Base-by-base conservation (phyloP, 768 basidiomycete species). In the Tulasnella sp. region DNA sequence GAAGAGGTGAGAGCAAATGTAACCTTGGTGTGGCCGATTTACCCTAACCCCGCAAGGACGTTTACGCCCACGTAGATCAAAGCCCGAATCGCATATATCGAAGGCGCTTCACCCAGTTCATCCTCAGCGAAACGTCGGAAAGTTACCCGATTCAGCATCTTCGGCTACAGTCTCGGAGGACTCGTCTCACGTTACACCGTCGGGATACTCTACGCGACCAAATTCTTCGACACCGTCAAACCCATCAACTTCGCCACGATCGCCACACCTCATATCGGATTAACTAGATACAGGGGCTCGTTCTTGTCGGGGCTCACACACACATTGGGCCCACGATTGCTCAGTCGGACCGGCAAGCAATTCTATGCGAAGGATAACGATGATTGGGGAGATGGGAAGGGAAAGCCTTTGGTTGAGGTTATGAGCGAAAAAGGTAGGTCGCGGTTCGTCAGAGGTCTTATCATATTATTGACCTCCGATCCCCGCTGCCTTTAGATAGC, bases 171-270 rank as follows among this genome's bases (percentile, higher is more conserved):
- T 46, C 88, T 97, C 14, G 96, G 96, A 2, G 62, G 96, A 0
- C 87, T 97, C 1, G 86, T 97, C 16, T 90, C 93, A 19, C 91
- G 95, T 21, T 96, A 95, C 84, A 88, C 92, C 68, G 86, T 95
- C 74, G 94, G 92, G 2, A 88, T 93, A 71, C 85, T 95, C 39
- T 86, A 90, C 79, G 91, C 92, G 79, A 88, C 88, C 71, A 87
- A 88, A 9, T 94, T 96, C 86, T 97, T 97, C 83, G 87, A 91
- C 2, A 85, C 86, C 2, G 88, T 95, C 68, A 85, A 86, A 39
- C 94, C 95, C 0, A 88, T 93, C 79, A 95, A 94, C 84, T 97
- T 96, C 84, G 90, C 90, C 76, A 94, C 95, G 0, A 85, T 96
- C 75, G 93, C 95, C 1, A 94, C 95, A 0, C 95, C 95, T 2